Evolutionary conservation across 1,284 basidiomycete genomes (phyloP).

Genomic region (Xerocomus nothofagi): DNA sequence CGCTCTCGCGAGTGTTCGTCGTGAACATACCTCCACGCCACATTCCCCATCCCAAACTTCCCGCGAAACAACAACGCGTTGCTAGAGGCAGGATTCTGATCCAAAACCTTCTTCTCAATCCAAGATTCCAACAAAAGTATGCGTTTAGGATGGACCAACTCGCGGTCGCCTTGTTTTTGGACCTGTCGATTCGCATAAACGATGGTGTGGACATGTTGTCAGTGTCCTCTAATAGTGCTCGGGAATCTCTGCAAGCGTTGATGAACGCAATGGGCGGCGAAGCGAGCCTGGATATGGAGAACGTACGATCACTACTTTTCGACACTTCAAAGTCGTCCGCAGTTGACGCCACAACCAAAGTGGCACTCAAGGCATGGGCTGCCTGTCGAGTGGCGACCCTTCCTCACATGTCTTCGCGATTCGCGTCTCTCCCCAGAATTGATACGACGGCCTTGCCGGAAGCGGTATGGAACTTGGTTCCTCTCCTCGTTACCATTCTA

Average conservation of each 20-base stretch:
- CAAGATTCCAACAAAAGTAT: constrained; percentile 28
- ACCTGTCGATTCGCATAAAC: constrained; percentile 40
- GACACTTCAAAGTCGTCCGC: constrained; percentile 14
- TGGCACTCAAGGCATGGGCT: constrained; percentile 48
- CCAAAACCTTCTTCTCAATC: constrained; percentile 35
- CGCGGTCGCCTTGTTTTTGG: constrained; percentile 41
- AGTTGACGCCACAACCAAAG: constrained; percentile 11
- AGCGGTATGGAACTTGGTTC: constrained; percentile 11
- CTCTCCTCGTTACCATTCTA: neutral
- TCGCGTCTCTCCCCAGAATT: constrained; percentile 21
- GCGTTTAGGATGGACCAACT: constrained; percentile 49
- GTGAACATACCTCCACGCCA: constrained; percentile 29
- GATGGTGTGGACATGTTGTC: constrained; percentile 50
- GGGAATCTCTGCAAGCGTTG: constrained; percentile 39
- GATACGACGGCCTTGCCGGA: constrained; percentile 18
- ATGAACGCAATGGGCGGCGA: constrained; percentile 42
- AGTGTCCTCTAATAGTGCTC: constrained; percentile 9
- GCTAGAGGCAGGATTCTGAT: constrained; percentile 30
- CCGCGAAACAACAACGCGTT: constrained; percentile 16
- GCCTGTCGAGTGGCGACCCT: constrained; percentile 37
- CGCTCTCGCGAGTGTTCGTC: constrained; percentile 34
- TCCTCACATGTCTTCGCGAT: constrained; percentile 16
- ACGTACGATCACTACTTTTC: constrained; percentile 43
- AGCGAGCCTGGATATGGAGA: constrained; percentile 27
- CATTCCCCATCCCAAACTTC: constrained; percentile 3